Evolutionary conservation across 2,329 filamentous ascomycete species (phyloP).

Genomic region (Cercospora sp.): DNA sequence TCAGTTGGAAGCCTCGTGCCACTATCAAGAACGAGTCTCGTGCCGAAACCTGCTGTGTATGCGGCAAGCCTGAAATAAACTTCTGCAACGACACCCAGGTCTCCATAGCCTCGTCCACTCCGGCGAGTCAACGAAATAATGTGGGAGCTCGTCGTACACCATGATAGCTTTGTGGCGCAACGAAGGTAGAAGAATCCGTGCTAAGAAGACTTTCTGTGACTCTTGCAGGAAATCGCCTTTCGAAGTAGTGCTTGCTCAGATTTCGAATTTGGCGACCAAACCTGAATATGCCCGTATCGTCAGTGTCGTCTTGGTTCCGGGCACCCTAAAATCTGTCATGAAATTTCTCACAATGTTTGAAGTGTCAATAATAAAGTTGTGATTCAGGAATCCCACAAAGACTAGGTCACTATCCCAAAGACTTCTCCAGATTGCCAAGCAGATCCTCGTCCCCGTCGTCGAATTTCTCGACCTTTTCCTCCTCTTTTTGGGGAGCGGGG

Average conservation of each 20-base stretch:
- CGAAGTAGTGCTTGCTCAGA: not conserved
- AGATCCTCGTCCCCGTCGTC: conserved; percentile 35
- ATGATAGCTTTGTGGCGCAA: not conserved
- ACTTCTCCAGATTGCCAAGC: conserved; percentile 34
- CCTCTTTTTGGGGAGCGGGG: conserved; percentile 6
- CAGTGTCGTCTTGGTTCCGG: not conserved
- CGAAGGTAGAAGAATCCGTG: not conserved
- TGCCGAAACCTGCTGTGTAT: not conserved
- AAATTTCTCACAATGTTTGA: not conserved
- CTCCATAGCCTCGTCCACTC: not conserved
- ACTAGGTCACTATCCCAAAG: not conserved
- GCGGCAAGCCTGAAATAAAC: not conserved
- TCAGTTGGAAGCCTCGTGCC: not conserved
- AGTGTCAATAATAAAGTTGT: not conserved
- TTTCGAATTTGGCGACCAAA: not conserved
- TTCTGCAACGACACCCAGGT: not conserved
- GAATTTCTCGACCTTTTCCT: conserved; percentile 18
- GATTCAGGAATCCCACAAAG: not conserved
- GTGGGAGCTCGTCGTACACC: not conserved
- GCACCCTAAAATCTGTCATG: not conserved
- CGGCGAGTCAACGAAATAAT: not conserved
- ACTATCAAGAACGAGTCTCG: not conserved
- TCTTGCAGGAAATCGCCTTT: not conserved
- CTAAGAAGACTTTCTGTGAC: not conserved
- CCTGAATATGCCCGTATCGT: not conserved